Percentiles rank a stretch among this genome's conserved stretches.
Evolutionary conservation across 73 alveolate species (phyloP).

Genomic region (Durusdinium trenchii): DNA sequence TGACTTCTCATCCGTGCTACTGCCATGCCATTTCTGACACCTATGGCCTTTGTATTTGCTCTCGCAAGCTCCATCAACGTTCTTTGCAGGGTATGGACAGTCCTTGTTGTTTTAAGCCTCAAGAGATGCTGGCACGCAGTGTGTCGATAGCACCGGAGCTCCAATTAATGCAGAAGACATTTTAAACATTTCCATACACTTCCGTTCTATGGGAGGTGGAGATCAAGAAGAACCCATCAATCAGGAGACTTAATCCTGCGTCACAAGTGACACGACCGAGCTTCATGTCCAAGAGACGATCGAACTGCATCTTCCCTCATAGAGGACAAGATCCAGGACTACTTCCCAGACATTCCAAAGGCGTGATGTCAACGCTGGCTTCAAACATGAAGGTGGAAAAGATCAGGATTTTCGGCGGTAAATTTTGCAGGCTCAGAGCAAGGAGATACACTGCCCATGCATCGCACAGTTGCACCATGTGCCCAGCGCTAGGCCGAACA

Average conservation of each 20-base stretch:
- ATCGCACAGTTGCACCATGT: background rate
- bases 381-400: background rate
- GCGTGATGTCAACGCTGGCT: background rate
- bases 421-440: background rate
- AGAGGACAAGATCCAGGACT: constrained; percentile 23
- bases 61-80: no score
- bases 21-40: no score
- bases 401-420: background rate
- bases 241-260: no score
- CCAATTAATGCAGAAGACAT: no score
- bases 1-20: no score
- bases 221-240: background rate
- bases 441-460: background rate
- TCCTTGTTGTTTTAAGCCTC: no score
- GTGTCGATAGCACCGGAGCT: no score
- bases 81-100: no score
- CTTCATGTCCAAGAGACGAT: no score
- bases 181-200: background rate
- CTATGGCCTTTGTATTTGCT: no score
- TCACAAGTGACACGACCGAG: no score
- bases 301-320: background rate
- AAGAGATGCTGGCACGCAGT: no score
- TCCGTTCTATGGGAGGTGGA: background rate
- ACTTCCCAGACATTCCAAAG: constrained; percentile 31
- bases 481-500: constrained; percentile 33